phyloP scores from a whole-genome alignment of 2,329 filamentous ascomycete species.

The Xylariaceae sp. region DNA sequence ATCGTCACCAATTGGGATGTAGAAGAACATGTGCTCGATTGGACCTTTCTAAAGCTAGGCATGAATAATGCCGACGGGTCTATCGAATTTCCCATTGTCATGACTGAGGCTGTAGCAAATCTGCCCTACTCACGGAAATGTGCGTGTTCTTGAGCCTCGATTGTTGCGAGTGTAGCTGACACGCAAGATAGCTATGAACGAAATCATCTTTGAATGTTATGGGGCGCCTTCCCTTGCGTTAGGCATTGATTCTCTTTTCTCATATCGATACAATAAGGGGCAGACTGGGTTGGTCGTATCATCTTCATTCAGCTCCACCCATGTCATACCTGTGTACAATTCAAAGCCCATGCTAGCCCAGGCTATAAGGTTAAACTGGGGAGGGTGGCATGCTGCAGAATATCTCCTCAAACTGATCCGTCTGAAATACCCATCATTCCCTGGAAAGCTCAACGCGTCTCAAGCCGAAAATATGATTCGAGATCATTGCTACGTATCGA shows the following conservation, averaged over 20 bases:
- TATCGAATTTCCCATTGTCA: constrained; percentile 85
- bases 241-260: constrained; percentile 95
- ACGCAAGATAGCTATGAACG: constrained; percentile 76
- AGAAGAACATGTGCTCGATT: constrained; percentile 92
- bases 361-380: constrained; percentile 91
- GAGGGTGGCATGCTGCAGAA: constrained; percentile 84
- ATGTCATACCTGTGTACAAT: constrained; percentile 91
- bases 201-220: constrained; percentile 97
- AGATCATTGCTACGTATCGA: constrained; percentile 87
- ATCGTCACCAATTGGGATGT: constrained; percentile 98
- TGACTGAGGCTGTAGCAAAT: constrained; percentile 96
- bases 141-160: constrained; percentile 47
- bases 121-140: constrained; percentile 85
- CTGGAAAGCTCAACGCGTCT: constrained; percentile 79
- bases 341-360: constrained; percentile 82
- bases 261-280: constrained; percentile 89
- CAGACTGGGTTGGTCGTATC: constrained; percentile 86
- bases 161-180: constrained; percentile 3
- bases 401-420: constrained; percentile 88
- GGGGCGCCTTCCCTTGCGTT: constrained; percentile 86
- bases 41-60: constrained; percentile 91
- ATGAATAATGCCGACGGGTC: constrained; percentile 74
- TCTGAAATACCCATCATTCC: constrained; percentile 89
- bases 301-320: constrained; percentile 90
- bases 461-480: constrained; percentile 87